Conservation (phyloP, 129 eudicot species). For the Oenanthe sinensis region DNA sequence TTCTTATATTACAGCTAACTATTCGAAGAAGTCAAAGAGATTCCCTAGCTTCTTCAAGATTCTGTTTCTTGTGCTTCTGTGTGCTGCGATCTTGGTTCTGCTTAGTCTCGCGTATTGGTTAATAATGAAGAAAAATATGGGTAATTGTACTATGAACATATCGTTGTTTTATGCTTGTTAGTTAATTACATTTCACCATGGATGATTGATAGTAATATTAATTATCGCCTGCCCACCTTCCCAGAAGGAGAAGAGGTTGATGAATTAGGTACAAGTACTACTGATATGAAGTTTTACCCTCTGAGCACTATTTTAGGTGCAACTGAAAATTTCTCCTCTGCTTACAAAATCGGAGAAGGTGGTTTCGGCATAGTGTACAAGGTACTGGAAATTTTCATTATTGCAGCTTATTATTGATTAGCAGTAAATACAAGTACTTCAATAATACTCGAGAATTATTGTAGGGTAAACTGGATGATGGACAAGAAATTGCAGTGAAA, state of each 20-base stretch:
- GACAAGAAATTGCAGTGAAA: constrained; percentile 4
- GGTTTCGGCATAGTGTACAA: not conserved
- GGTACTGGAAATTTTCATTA: not conserved
- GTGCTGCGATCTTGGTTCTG: not conserved
- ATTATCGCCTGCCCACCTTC: not conserved
- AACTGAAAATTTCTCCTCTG: not conserved
- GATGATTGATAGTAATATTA: not conserved
- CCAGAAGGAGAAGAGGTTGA: not conserved
- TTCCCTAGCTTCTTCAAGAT: not conserved
- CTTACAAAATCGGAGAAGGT: not conserved
- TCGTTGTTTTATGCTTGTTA: not conserved
- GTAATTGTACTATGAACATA: not conserved
- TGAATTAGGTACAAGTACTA: not conserved
- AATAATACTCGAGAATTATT: not conserved
- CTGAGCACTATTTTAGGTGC: not conserved
- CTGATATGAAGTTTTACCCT: not conserved
- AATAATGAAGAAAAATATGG: not conserved
- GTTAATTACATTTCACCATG: not conserved
- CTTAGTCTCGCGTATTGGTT: not conserved
- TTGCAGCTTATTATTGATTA: no score
- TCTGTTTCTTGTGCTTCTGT: not conserved
- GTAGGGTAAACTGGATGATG: constrained; percentile 1
- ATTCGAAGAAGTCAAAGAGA: not conserved
- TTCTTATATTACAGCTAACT: not conserved
- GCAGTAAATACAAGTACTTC: not conserved